phyloP scores from a whole-genome alignment of 257 asterid species.

The Cynanchum wilfordii region DNA sequence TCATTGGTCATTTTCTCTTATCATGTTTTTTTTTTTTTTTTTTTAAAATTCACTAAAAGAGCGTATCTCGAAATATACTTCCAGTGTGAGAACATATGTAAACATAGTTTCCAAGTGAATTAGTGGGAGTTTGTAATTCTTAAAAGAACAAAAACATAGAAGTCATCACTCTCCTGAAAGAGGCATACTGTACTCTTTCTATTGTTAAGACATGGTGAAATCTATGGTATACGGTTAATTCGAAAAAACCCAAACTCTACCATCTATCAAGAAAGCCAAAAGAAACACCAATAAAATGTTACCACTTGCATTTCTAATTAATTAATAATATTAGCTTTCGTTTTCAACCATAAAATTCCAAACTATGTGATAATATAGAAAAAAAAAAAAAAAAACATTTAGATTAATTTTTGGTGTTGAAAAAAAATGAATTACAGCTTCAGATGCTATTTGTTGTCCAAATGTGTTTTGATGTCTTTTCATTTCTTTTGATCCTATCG shows the following conservation, averaged over 20 bases:
- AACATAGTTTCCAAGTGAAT: neutral
- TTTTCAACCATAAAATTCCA: too few relatives aligned
- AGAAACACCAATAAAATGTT: too few relatives aligned
- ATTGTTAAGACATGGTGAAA: slow-evolving; percentile 7
- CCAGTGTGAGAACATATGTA: neutral
- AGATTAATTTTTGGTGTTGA: neutral
- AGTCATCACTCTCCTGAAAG: slow-evolving; percentile 25
- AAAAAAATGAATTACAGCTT: neutral
- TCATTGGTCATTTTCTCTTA: too few relatives aligned
- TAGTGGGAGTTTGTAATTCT: neutral
- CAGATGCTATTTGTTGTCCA: neutral
- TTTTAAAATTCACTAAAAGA: neutral
- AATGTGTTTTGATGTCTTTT: neutral
- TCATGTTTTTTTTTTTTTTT: too few relatives aligned
- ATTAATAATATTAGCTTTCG: neutral
- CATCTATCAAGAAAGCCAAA: slow-evolving; percentile 3
- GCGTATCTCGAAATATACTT: slow-evolving; percentile 1
- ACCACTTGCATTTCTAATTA: neutral
- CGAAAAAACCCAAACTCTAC: neutral
- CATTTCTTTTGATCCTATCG: neutral
- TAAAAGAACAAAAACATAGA: slow-evolving; percentile 18
- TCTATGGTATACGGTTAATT: neutral
- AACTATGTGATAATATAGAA: neutral
- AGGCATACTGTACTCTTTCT: slow-evolving; percentile 19
- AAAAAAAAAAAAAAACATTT: neutral